These are phyloP conservation scores for Ceratopteris richardii DNA, from an alignment of 75 land plant genomes.

Conservation along the genomic window DNA sequence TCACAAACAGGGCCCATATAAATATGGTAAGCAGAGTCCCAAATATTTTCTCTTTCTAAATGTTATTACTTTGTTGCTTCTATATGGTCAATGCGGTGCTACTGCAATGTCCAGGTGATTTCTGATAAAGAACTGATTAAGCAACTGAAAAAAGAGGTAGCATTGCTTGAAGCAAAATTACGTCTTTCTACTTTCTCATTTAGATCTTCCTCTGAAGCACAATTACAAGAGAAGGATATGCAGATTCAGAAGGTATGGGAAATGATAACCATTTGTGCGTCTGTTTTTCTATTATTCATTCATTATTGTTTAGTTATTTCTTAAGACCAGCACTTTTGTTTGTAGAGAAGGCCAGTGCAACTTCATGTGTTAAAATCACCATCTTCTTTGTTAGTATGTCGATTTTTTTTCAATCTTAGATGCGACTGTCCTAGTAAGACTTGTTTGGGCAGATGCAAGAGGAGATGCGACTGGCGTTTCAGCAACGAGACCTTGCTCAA, in stretches of 20 bases:
- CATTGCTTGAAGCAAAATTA: constrained; percentile 81
- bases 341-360: too few species aligned
- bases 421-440: neutral
- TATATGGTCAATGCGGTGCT: too few species aligned
- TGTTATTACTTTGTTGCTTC: neutral
- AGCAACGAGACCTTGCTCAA: constrained; percentile 80
- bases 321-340: too few species aligned
- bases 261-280: neutral
- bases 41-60: neutral
- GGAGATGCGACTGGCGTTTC: constrained; percentile 60
- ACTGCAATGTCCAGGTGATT: constrained; percentile 38
- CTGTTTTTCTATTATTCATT: neutral
- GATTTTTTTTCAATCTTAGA: neutral
- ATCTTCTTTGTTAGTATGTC: too few species aligned
- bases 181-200: constrained; percentile 50
- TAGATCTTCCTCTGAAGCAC: constrained; percentile 13
- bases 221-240: constrained; percentile 48
- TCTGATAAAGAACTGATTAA: constrained; percentile 79
- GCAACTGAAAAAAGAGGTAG: constrained; percentile 79
- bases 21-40: constrained; percentile 60
- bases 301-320: too few species aligned
- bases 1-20: constrained; percentile 76
- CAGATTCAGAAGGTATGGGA: constrained; percentile 57
- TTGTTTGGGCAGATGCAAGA: constrained; percentile 56
- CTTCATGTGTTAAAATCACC: too few species aligned